phyloP scores from a whole-genome alignment of 108 stramenopile genomes.

The Cyclostephanos tholiformis region DNA sequence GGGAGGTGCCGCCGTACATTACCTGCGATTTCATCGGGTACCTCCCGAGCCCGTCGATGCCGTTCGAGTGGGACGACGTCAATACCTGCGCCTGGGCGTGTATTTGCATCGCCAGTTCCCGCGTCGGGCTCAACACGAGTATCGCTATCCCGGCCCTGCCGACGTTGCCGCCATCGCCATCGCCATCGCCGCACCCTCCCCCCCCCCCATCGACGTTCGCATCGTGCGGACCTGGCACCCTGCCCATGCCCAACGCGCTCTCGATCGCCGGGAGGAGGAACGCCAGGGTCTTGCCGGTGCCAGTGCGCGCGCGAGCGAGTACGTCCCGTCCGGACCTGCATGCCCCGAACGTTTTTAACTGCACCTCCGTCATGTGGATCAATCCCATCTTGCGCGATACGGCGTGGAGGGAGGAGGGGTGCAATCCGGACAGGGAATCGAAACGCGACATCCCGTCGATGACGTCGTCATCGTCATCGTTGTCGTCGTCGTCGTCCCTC shows the following conservation, averaged over 20 bases:
- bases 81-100: conserved; percentile 53
- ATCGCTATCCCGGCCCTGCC: conserved; percentile 47
- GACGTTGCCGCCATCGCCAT: background rate
- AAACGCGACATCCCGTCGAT: background rate
- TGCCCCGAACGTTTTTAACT: conserved; percentile 78
- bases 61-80: conserved; percentile 58
- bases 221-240: conserved; percentile 94
- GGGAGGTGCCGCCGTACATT: conserved; percentile 70
- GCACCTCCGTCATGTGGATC: conserved; percentile 90
- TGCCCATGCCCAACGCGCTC: conserved; percentile 28
- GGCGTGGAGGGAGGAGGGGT: conserved; percentile 50
- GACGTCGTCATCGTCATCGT: background rate
- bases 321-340: conserved; percentile 70
- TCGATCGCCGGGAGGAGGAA: conserved; percentile 83
- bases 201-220: background rate
- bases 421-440: background rate
- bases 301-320: conserved; percentile 92
- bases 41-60: background rate
- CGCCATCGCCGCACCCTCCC: background rate
- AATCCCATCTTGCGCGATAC: conserved; percentile 50
- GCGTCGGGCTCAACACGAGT: conserved; percentile 45
- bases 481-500: background rate
- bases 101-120: conserved; percentile 49
- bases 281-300: conserved; percentile 82
- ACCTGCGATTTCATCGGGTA: conserved; percentile 49